Percentiles rank a stretch among this genome's conserved stretches.
Conservation (phyloP, 306 rosid species). For the Styphnolobium japonicum region DNA sequence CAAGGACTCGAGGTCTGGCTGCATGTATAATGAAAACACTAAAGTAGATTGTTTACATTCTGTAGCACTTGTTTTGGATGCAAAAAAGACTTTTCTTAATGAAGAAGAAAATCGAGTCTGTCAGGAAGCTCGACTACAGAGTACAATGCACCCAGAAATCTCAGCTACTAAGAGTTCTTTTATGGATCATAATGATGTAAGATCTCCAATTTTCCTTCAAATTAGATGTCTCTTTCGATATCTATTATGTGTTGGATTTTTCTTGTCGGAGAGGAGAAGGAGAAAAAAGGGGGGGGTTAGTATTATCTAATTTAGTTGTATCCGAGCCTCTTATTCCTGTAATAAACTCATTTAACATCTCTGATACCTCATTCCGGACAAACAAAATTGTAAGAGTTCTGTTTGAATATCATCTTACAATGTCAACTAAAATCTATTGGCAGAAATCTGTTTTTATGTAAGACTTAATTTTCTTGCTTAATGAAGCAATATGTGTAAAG, state of each 20-base stretch:
- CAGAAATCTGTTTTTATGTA: not conserved
- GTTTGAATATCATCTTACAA: not conserved
- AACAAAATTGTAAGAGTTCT: not conserved
- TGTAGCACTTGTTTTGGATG: constrained; percentile 44
- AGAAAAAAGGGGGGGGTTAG: too few species aligned
- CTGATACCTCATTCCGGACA: not conserved
- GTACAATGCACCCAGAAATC: constrained; percentile 42
- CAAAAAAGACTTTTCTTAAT: constrained; percentile 40
- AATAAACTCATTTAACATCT: not conserved
- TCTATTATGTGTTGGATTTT: constrained; percentile 14
- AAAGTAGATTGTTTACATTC: constrained; percentile 38
- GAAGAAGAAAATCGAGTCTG: constrained; percentile 40
- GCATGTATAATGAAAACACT: constrained; percentile 37
- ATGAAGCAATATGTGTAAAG: not conserved
- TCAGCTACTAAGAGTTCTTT: constrained; percentile 36
- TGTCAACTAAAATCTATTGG: not conserved
- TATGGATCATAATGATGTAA: constrained; percentile 55
- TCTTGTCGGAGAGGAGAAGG: too few species aligned
- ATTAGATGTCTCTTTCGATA: not conserved
- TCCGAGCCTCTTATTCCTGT: not conserved
- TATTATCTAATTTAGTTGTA: too few species aligned
- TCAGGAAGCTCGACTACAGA: constrained; percentile 45
- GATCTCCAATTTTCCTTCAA: constrained; percentile 33
- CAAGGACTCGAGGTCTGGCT: constrained; percentile 41
- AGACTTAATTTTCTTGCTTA: not conserved